Evolutionary conservation across 78 protist genomes (phyloP), one percentile per base, ranked within the genome.

Genomic region (Dictyostelium purpureum): DNA sequence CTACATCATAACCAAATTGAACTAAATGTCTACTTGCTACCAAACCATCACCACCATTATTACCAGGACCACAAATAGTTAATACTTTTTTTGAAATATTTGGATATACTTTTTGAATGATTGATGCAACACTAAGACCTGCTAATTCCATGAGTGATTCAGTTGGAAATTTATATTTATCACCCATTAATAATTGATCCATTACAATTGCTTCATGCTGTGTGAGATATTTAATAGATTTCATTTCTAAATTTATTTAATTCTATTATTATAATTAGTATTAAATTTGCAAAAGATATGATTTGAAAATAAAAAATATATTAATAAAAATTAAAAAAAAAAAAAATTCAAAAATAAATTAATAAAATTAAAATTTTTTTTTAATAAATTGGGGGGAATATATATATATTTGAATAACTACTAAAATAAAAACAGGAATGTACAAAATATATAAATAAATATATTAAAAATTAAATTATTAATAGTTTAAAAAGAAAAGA

Each of bases 31-130:
- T 87, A 12, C 98, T 97, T 6, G 95, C 90, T 4, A 97, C 97
- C 2, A 97, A 79, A 14, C 99, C 99, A 54, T 97, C 99, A 24
- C 99, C 99, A 12, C 99, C 99, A 75, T 98, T 98, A 79, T 79
- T 90, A 31, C 95, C 95, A 28, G 95, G 95, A 33, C 95, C 95
- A 74, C 83, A 78, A 40, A 90, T 76, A 19, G 89, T 47, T 40
- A 90, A 37, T 43, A 90, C 74, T 12, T 79, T 70, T 28, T 70
- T 77, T 28, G 31, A 24, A 2, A 43, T 4, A 21, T 66, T 37
- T 12, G 82, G 82, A 56, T 79, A 92, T 10, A 42, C 47, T 37
- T 74, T 49, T 24, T 28, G 16, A 24, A 92, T 40, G 24, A 77
- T 2, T 19, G 47, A 52, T 26, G 93, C 57, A 33, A 57, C 82